A percentile compares a stretch with the other conserved stretches of the same genome.
These are phyloP conservation scores for Omphalotus guepiniiformis DNA, from an alignment of 768 basidiomycete species.

Conservation along the genomic window DNA sequence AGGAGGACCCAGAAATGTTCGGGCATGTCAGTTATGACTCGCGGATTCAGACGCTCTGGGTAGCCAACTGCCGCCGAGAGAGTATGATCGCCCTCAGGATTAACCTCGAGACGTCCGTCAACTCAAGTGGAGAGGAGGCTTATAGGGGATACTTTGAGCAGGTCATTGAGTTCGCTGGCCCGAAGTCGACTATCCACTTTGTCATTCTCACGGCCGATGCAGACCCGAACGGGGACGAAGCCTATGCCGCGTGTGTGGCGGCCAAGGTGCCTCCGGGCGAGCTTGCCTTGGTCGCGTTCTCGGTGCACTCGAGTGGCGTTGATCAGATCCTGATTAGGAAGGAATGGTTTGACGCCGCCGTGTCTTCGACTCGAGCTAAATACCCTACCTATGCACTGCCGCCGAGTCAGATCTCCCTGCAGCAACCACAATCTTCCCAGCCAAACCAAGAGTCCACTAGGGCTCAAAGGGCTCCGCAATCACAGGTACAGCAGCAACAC, in stretches of 20 bases:
- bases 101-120: slow-evolving; percentile 55
- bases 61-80: slow-evolving; percentile 80
- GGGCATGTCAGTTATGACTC: slow-evolving; percentile 85
- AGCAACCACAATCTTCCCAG: neutral
- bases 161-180: slow-evolving; percentile 76
- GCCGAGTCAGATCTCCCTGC: slow-evolving; percentile 19
- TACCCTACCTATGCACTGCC: slow-evolving; percentile 49
- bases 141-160: slow-evolving; percentile 73
- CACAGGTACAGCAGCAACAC: slow-evolving; percentile 12
- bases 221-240: slow-evolving; percentile 78
- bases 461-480: slow-evolving; percentile 13
- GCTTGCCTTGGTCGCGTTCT: slow-evolving; percentile 79
- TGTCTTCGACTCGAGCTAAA: slow-evolving; percentile 52
- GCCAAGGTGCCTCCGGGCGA: slow-evolving; percentile 75
- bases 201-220: slow-evolving; percentile 83
- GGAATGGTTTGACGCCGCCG: slow-evolving; percentile 79
- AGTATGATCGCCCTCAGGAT: slow-evolving; percentile 81
- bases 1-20: slow-evolving; percentile 83
- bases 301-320: slow-evolving; percentile 85
- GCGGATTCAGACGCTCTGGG: slow-evolving; percentile 82
- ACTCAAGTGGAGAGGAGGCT: slow-evolving; percentile 56
- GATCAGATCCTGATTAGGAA: slow-evolving; percentile 84
- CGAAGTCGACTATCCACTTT: slow-evolving; percentile 85
- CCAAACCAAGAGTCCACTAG: slow-evolving; percentile 17
- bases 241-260: slow-evolving; percentile 78